Base-by-base conservation (phyloP, 257 asterid species). In the Nicotiana sylvestris region DNA sequence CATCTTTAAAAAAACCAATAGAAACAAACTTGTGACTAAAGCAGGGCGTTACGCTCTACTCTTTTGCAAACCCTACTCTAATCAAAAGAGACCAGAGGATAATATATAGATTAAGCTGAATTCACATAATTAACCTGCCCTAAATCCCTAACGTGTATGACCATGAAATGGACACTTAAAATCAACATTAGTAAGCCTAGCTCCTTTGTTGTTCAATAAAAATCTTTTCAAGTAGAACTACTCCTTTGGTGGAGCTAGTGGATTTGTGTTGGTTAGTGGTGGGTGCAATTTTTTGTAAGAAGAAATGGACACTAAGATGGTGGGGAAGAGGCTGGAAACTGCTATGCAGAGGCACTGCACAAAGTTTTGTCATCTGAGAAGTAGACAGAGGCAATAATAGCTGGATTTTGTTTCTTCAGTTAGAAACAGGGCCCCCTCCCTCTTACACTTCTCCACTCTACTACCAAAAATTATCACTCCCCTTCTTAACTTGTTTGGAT, bases 381-480 rank as follows among this genome's bases (percentile, higher is more conserved):
- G 88, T 60, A 37, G 90, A 91, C 94, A 91, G 88, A 78, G n/a
- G 81, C 83, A 87, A 87, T 88, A 81, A 93, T 93, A 87, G 95
- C 87, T 88, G 86, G 87, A 87, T 87, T 90, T 80, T 88, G 89
- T 93, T 89, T 90, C 91, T 85, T 80, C 88, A 88, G 90, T 91
- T 90, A 83, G 81, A 86, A 86, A 68, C 92, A 85, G 87, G 92
- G 84, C 82, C 89, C 86, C 87, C 84, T 65, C 83, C 33, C 11
- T 55, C 27, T 56, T 61, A 80, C 80, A 85, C 80, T 83, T 77
- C 84, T 68, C 66, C 82, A 83, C 76, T 83, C 85, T 82, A 83
- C 84, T 87, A 85, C 90, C 86, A 85, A 35, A 76, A 51, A 80
- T 89, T 88, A 84, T 83, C 90, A 74, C 86, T 83, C 87, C 87